Percentiles rank a stretch among this genome's conserved stretches.
These are phyloP conservation scores for Elsinoe batatas DNA, from an alignment of 2,329 filamentous ascomycete species.

Conservation along the genomic window DNA sequence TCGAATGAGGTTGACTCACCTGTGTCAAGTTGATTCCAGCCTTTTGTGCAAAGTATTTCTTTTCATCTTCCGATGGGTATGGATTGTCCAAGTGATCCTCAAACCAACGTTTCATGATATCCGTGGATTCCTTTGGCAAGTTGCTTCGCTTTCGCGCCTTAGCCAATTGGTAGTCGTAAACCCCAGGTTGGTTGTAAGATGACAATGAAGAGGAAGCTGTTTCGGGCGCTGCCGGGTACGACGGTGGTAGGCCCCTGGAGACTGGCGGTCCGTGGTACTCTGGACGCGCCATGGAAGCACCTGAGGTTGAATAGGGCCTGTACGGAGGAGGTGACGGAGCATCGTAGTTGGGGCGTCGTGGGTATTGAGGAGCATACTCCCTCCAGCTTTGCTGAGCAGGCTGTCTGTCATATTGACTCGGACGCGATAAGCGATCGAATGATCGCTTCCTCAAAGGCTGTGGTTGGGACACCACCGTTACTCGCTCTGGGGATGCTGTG, in stretches of 20 bases:
- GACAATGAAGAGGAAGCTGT: background rate
- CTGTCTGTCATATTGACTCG: background rate
- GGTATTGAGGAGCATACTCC: background rate
- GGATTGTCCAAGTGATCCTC: conserved; percentile 31
- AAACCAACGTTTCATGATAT: conserved; percentile 33
- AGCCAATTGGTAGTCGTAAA: conserved; percentile 29
- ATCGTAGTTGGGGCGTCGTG: background rate
- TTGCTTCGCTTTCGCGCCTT: conserved; percentile 31
- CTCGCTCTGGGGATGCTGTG: conserved; percentile 7
- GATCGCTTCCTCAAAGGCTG: conserved; percentile 2
- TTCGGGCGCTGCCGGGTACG: background rate
- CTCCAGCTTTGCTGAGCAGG: background rate
- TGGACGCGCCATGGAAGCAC: background rate
- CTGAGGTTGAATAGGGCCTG: conserved; percentile 9
- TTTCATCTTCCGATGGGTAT: conserved; percentile 31
- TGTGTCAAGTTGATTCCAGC: conserved; percentile 31
- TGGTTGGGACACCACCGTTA: background rate
- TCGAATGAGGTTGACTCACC: background rate
- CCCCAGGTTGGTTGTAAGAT: conserved; percentile 21
- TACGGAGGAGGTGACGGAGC: conserved; percentile 7
- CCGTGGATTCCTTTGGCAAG: conserved; percentile 30
- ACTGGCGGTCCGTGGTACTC: background rate
- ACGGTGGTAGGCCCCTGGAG: background rate
- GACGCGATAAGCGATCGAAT: conserved; percentile 1
- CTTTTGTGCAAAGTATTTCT: conserved; percentile 18